Base-by-base conservation (phyloP, 306 rosid species). In the Neltuma alba region DNA sequence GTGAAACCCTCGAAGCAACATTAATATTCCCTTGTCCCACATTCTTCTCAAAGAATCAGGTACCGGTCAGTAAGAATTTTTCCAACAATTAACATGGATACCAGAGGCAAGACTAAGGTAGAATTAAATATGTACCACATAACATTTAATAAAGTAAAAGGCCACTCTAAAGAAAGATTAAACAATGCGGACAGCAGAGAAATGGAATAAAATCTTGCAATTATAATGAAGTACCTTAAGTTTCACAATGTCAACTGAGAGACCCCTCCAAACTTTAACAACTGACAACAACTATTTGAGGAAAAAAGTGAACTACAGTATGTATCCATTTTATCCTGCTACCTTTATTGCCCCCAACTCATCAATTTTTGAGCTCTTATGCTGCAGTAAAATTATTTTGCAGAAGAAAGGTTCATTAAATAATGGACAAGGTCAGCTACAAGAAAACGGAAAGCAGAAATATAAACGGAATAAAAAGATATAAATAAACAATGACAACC, bases 341-440 rank as follows among this genome's bases (percentile, higher is more conserved):
- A 91, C 96, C 86, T 72, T 89, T 74, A 91, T 87, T 36, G 83
- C 91, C 60, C 91, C 93, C 79, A 87, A 67, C 79, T 91, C 93
- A 80, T 91, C 93, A 62, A 89, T 83, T 84, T 86, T 91, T 79
- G 96, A 81, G 84, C 89, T 76, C 84, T 87, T 91, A 79, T 91
- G 91, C 96, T 91, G 91, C 83, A 62, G 64, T 12, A 81, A 67
- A 55, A 68, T 61, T 40, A 33, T 28, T 60, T 60, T 28, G 37
- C 37, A 50, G 70, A 63, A 40, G 33, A 63, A 47, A 62, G 47
- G 28, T 42, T 42, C 57, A 58, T 68, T 65, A 73, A 72, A 58
- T 31, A 52, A 42, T 44, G 28, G n/a, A 52, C 52, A 54, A 42
- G 63, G 42, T 30, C 61, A 75, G 62, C 70, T 20, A 36, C 16